phyloP scores from a whole-genome alignment of 495 filamentous ascomycete species.

The Penicillium psychrofluorescens region DNA sequence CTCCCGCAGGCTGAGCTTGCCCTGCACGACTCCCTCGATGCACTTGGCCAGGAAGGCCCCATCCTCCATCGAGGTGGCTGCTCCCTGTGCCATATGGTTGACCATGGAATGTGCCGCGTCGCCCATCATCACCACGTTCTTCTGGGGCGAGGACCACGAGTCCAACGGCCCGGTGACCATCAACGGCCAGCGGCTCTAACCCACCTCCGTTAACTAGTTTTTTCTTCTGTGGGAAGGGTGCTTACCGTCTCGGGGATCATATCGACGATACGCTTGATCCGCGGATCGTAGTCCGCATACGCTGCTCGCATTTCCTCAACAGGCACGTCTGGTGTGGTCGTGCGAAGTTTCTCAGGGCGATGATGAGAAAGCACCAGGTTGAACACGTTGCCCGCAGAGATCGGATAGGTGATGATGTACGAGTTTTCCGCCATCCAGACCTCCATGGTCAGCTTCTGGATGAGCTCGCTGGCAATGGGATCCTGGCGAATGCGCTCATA shows the following conservation, averaged over 20 bases:
- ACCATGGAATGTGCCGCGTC: slow-evolving; percentile 44
- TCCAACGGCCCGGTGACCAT: slow-evolving; percentile 18
- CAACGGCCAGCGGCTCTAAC: slow-evolving; percentile 22
- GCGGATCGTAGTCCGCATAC: slow-evolving; percentile 17
- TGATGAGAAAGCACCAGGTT: slow-evolving; percentile 42
- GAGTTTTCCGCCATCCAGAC: slow-evolving; percentile 28
- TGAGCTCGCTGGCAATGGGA: slow-evolving; percentile 25
- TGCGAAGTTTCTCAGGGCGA: slow-evolving; percentile 9
- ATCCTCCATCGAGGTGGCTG: slow-evolving; percentile 33
- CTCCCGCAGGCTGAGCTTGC: slow-evolving; percentile 11
- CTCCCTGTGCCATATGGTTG: slow-evolving; percentile 36
- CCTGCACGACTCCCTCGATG: slow-evolving; percentile 9
- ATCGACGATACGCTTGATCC: slow-evolving; percentile 14
- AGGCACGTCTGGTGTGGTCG: slow-evolving; percentile 15
- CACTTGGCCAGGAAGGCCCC: slow-evolving; percentile 17
- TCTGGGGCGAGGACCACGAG: slow-evolving; percentile 24
- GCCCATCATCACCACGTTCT: slow-evolving; percentile 28
- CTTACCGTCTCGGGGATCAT: slow-evolving; percentile 14
- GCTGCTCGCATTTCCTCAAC: slow-evolving; percentile 25
- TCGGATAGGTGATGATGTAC: slow-evolving; percentile 41
- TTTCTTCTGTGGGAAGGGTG: neutral
- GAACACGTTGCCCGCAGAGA: slow-evolving; percentile 33
- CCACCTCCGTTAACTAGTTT: neutral
- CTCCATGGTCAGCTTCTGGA: slow-evolving; percentile 35
- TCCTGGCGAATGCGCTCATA: slow-evolving; percentile 29